phyloP scores from a whole-genome alignment of 2,329 filamentous ascomycete genomes.

The Aspergillus sp. region DNA sequence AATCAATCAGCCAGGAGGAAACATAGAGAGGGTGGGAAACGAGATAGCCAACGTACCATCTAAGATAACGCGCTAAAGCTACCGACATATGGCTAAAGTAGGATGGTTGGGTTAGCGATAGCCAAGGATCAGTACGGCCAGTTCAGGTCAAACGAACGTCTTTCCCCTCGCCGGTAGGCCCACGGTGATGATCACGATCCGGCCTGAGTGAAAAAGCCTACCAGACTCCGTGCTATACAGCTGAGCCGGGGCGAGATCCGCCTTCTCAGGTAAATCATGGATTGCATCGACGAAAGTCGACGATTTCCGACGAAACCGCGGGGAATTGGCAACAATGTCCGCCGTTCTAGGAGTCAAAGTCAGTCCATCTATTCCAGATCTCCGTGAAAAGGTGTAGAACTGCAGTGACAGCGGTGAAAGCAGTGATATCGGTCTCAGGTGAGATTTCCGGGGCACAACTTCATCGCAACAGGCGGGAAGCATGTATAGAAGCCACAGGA shows the following conservation, averaged over 20 bases:
- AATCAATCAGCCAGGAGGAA: constrained; percentile 11
- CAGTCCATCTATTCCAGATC: constrained; percentile 17
- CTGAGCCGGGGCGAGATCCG: constrained; percentile 87
- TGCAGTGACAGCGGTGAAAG: background rate
- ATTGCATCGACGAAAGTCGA: constrained; percentile 97
- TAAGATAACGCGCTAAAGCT: constrained; percentile 87
- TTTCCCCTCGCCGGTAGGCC: constrained; percentile 93
- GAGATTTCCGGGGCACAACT: background rate
- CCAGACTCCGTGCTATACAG: constrained; percentile 98
- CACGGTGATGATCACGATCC: constrained; percentile 96
- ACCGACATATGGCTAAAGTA: constrained; percentile 80
- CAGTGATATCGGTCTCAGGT: background rate
- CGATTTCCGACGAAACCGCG: constrained; percentile 85
- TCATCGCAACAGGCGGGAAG: background rate
- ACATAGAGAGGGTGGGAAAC: background rate
- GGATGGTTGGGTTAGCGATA: background rate
- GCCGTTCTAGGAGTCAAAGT: constrained; percentile 64
- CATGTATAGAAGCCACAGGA: background rate
- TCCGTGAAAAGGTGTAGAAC: background rate
- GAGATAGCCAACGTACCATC: constrained; percentile 61
- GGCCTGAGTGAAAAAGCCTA: constrained; percentile 91
- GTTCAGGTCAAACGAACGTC: constrained; percentile 60
- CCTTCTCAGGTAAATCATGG: constrained; percentile 83
- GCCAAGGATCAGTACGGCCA: background rate
- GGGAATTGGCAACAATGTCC: constrained; percentile 87